Evolutionary conservation across 2,329 filamentous ascomycete species (phyloP), one percentile per base, ranked within the genome.

Genomic region (Xylogone sp.): DNA sequence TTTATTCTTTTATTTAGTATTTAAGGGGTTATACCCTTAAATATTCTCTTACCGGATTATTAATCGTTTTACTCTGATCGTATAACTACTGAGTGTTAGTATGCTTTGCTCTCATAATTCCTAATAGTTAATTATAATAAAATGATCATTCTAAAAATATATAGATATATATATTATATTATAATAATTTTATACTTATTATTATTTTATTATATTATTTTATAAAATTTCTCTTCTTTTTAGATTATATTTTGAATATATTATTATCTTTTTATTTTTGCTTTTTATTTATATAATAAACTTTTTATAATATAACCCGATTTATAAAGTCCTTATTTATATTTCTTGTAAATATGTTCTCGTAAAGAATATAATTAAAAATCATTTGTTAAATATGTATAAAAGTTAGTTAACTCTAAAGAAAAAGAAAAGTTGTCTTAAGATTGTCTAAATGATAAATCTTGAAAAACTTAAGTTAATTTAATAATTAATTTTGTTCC

Each of bases 171-270:
- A 22, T 9, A 12, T 46, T 29, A 21, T 46, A 21, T 12, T 46
- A 19, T 29, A 9, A 46, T 46, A 12, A 46, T 29, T 27, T 46
- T 27, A 46, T 46, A 21, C 21, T 46, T 46, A 29, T 21, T 27
- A 19, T 46, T 22, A 46, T 46, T 29, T n/a, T 27, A 46, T 46
- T 27, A 12, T 46, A 29, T 29, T 46, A n/a, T n/a, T 46, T 46
- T 46, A 10, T 22, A 22, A 46, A 3, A 13, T n/a, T 2, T n/a
- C 4, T 45, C 43, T 21, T 43, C n/a, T 19, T 13, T 21, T 21
- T 43, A 6, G 20, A 5, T 21, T 45, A 45, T 45, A 24, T 16
- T 21, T 12, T 45, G 21, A 45, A 45, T 7, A 45, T 45, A 24
- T 45, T n/a, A 45, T 21, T 45, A 18, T 45, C 20, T n/a, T n/a